Evolutionary conservation across 192 early-diverging fungal species (phyloP), one percentile per base, ranked within the genome.

Genomic region (Gryganskiella cystojenkinii): DNA sequence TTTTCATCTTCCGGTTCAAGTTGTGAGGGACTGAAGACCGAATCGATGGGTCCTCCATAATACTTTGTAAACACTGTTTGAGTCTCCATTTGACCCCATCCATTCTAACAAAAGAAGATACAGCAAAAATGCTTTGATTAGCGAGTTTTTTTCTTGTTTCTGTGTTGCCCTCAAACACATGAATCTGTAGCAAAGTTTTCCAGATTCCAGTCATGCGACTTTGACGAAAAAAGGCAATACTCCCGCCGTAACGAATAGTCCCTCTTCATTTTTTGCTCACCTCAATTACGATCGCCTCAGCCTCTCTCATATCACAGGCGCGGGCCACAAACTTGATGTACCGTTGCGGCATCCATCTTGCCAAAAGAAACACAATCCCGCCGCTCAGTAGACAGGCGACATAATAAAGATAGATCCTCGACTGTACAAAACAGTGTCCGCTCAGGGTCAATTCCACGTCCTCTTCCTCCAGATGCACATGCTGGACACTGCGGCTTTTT

Each of bases 291-390:
- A 93, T 68, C 55, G 80, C 85, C 24, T 89, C 85, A 4, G 98
- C 95, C 14, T 88, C 85, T 40, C 81, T 81, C 49, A 98, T 83
- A 10, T 83, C 75, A 40, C 83, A 91, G 4, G 64, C 74, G 11
- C 42, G 45, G 17, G 91, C 91, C 0, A 91, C 90, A 84, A 92
- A 89, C 33, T 69, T 63, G 35, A 97, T 84, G 73, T 89, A 91
- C 76, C 90, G 84, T 35, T 72, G 71, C 49, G 95, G 94, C 47
- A 98, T 78, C 96, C 98, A 98, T 46, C 95, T 91, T 60, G 88
- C 91, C 17, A 96, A 42, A 24, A 98, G 79, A 57, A 89, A 95
- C 1, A 92, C 61, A 8, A 91, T 61, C 9, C 96, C 96, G 11
- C 86, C 79, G 4, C 92, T 88, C 44, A 92, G 44, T 40, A 95